Evolutionary conservation across 495 filamentous ascomycete genomes (phyloP), one percentile per base, ranked within the genome.

Genomic region (Aspergillus haitiensis): DNA sequence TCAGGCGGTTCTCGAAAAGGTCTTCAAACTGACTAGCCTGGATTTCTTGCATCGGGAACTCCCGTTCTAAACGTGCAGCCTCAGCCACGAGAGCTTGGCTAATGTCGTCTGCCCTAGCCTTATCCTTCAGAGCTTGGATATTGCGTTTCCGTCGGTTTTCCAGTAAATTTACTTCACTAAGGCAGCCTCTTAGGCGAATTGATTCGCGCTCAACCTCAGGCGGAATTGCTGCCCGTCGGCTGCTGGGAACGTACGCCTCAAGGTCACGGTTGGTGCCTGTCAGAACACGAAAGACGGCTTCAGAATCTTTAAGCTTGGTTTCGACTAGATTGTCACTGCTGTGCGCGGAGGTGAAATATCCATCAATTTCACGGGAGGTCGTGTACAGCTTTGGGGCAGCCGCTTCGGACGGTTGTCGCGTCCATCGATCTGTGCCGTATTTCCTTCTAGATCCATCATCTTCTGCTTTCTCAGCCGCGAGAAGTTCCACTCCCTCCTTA

Each of bases 401-500:
- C 33, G 81, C 75, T 42, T 84, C 78, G 2, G 90, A 92, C 34
- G 87, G 77, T 36, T 82, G 80, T 31, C 94, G 84, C 4, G 70
- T 73, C 94, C 94, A 98, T 59, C 92, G 82, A 60, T 91, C 88
- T 0, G 94, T 98, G 10, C 94, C 94, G 61, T 94, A 90, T 70
- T 89, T 96, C 21, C 78, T 73, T 12, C 90, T 83, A 10, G 91
- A 79, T 5, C 78, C 81, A 48, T 88, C 81, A 64, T 98, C 93
- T 67, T 97, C 93, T 7, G 87, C 85, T 52, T 87, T 88, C 72
- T 98, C 94, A 2, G 89, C 81, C 6, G 81, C 78, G 6, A 98
- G 74, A 1, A 93, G 74, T 16, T 89, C 85, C 31, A 86, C 84
- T 3, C 90, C 92, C 73, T 98, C 94, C 36, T 87, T 84, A 62